Evolutionary conservation across 2,329 filamentous ascomycete species (phyloP).

Genomic region (Simplicillium sp.): DNA sequence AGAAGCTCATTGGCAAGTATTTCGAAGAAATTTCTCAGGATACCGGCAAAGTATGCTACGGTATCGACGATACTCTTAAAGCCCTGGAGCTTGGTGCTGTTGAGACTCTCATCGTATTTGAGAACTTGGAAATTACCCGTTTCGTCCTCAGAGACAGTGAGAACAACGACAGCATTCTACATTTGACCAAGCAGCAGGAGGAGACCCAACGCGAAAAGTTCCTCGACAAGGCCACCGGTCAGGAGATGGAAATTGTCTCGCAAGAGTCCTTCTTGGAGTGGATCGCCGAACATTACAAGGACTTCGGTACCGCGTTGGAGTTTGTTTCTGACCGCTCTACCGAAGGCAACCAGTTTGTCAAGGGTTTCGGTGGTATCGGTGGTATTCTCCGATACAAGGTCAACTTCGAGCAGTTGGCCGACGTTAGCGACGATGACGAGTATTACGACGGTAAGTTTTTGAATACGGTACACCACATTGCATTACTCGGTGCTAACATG

Average conservation of each 20-base stretch:
- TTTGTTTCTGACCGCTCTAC: conserved; percentile 97
- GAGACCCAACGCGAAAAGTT: conserved; percentile 67
- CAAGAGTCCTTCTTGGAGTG: conserved; percentile 96
- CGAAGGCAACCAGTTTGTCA: conserved; percentile 99
- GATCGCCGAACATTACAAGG: conserved; percentile 97
- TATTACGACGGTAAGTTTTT: conserved; percentile 63
- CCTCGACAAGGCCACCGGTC: conserved; percentile 89
- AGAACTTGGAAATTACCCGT: conserved; percentile 91
- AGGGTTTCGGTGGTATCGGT: conserved; percentile 97
- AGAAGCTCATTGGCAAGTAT: conserved; percentile 98
- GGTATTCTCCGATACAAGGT: conserved; percentile 98
- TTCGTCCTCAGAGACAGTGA: conserved; percentile 78
- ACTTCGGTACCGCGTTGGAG: conserved; percentile 90
- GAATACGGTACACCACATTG: conserved; percentile 4
- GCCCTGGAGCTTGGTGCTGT: conserved; percentile 91
- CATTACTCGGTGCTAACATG: conserved; percentile 5
- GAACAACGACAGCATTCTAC: conserved; percentile 64
- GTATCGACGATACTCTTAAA: conserved; percentile 95
- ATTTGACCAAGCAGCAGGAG: conserved; percentile 78
- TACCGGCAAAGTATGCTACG: conserved; percentile 93
- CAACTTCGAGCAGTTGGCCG: conserved; percentile 98
- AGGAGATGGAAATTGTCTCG: conserved; percentile 91
- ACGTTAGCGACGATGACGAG: conserved; percentile 87
- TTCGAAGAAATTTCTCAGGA: conserved; percentile 99
- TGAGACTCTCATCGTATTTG: conserved; percentile 90